A percentile compares a stretch with the other conserved stretches of the same genome.
Conservation (phyloP, 208 protist species). For the Leishmania tropica region DNA sequence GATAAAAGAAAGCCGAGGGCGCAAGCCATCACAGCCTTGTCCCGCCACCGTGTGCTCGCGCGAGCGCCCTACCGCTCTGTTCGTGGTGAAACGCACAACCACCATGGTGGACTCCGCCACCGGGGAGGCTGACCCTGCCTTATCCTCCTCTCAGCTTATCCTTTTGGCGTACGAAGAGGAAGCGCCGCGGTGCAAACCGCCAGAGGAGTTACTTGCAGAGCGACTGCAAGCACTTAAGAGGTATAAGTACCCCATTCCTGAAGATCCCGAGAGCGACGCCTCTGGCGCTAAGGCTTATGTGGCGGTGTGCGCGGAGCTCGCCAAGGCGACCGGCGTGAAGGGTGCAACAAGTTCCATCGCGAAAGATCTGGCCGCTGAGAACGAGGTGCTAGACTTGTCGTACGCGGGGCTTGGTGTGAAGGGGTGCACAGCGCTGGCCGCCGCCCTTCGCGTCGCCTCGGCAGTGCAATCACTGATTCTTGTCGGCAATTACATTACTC, state of each 20-base stretch:
- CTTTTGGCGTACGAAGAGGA: constrained; percentile 74
- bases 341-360: constrained; percentile 77
- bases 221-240: constrained; percentile 53
- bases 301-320: constrained; percentile 49
- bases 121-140: constrained; percentile 1
- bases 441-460: constrained; percentile 71
- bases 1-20: background rate
- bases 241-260: constrained; percentile 52
- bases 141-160: constrained; percentile 30
- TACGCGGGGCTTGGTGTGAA: constrained; percentile 74
- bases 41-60: background rate
- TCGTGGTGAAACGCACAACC: background rate
- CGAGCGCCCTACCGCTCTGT: background rate
- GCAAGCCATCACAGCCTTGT: background rate
- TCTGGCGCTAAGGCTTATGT: constrained; percentile 71
- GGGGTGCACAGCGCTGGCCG: constrained; percentile 73
- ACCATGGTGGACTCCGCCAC: background rate
- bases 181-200: constrained; percentile 51
- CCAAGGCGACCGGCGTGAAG: constrained; percentile 72
- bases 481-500: constrained; percentile 79
- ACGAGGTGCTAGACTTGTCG: constrained; percentile 69
- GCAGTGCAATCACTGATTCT: constrained; percentile 66
- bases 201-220: constrained; percentile 69
- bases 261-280: constrained; percentile 68
- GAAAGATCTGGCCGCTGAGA: constrained; percentile 46